Base-by-base conservation (phyloP, 768 basidiomycete species). In the Auriculariales sp. region DNA sequence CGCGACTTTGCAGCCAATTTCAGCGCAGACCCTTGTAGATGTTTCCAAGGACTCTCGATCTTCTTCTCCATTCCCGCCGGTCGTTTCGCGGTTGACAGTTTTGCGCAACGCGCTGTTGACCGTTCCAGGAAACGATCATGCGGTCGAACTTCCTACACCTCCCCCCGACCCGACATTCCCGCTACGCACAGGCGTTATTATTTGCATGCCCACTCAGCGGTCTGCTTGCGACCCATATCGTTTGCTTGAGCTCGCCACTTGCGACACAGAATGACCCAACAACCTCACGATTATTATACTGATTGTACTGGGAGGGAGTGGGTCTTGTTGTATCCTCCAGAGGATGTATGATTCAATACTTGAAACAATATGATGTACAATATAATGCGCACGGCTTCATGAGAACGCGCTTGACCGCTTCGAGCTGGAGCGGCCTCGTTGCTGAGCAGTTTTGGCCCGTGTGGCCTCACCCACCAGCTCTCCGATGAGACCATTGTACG, bases 391-490 rank as follows among this genome's bases (percentile, higher is more conserved):
- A 19, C 5, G 39, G 7, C 9, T 5, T 44, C 39, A 44, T 10
- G 39, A 44, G 19, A 44, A 44, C 6, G 39, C 39, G 39, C 39
- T 44, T 10, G 39, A 44, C 12, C 39, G 39, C 39, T 44, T 44
- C 39, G 39, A 44, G 7, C 39, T 25, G 3, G 39, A 19, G 22
- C 39, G 39, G 4, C 39, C 39, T 11, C 39, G 39, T n/a, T n/a
- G n/a, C 15, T 44, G 39, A 11, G 39, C 39, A 24, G 27, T 44
- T 51, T 66, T 65, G 14, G 61, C 58, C 50, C 64, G 64, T 39
- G 65, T 64, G 0, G 92, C 91, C 63, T 94, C 89, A 35, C 79
- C 79, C n/a, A 95, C 89, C 46, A 95, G 69, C 60, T 90, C 90
- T 25, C 83, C 92, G 52, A 95, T 95, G 51, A 92, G 70, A 14